A percentile compares a stretch with the other conserved stretches of the same genome.
These are phyloP conservation scores for Aspergillus persii DNA, from an alignment of 2,329 filamentous ascomycete genomes.

Conservation along the genomic window DNA sequence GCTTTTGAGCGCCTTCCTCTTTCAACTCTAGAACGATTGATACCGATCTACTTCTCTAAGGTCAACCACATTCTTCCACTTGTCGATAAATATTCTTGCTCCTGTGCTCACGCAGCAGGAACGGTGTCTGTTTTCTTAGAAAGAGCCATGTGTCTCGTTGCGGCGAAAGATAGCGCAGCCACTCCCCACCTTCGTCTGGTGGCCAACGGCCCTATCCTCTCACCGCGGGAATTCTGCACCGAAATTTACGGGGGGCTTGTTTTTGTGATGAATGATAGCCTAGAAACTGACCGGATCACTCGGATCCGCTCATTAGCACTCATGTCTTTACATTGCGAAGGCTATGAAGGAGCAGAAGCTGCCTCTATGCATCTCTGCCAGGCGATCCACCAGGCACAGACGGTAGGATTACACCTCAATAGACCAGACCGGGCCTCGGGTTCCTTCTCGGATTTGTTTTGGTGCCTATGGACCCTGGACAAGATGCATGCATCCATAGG, in stretches of 20 bases:
- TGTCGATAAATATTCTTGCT: slow-evolving; percentile 29
- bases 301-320: slow-evolving; percentile 39
- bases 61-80: slow-evolving; percentile 41
- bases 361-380: slow-evolving; percentile 41
- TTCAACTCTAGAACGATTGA: slow-evolving; percentile 31
- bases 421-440: slow-evolving; percentile 33
- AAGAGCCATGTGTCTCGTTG: slow-evolving; percentile 40
- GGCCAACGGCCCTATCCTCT: slow-evolving; percentile 29
- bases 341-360: slow-evolving; percentile 39
- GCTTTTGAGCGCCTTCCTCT: slow-evolving; percentile 32
- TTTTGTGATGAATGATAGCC: slow-evolving; percentile 36
- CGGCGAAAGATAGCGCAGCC: slow-evolving; percentile 38
- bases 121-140: slow-evolving; percentile 35
- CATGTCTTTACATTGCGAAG: slow-evolving; percentile 43
- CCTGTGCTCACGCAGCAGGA: slow-evolving; percentile 24
- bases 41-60: slow-evolving; percentile 36
- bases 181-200: slow-evolving; percentile 30
- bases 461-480: slow-evolving; percentile 43
- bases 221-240: slow-evolving; percentile 38
- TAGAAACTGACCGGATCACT: slow-evolving; percentile 37
- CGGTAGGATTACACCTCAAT: slow-evolving; percentile 39
- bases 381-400: slow-evolving; percentile 43
- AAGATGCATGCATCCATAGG: slow-evolving; percentile 43
- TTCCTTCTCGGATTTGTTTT: slow-evolving; percentile 34
- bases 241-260: slow-evolving; percentile 38